phyloP scores from a whole-genome alignment of 1,139 yeast genomes.

The Schwanniomyces etchellsii region DNA sequence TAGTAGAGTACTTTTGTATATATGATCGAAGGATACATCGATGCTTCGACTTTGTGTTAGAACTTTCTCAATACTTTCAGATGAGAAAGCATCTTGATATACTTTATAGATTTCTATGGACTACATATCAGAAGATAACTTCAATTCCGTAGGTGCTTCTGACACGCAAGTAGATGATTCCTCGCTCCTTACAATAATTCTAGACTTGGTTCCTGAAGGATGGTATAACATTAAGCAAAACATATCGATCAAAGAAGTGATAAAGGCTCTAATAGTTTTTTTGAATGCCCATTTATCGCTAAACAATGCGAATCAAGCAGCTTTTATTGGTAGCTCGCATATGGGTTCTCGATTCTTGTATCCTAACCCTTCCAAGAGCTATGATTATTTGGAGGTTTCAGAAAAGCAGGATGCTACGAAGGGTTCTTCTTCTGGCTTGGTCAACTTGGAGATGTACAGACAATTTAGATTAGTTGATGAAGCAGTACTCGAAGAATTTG shows the following conservation, averaged over 20 bases:
- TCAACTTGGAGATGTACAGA: constrained; percentile 60
- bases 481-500: constrained; percentile 59
- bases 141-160: constrained; percentile 36
- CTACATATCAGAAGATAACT: constrained; percentile 66
- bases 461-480: constrained; percentile 84
- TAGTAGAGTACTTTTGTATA: constrained; percentile 9
- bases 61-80: too few relatives aligned
- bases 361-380: constrained; percentile 43
- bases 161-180: constrained; percentile 58
- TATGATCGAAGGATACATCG: too few relatives aligned
- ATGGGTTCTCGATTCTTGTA: constrained; percentile 66
- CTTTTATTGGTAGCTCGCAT: constrained; percentile 75
- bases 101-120: constrained; percentile 64
- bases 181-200: constrained; percentile 68
- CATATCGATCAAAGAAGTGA: constrained; percentile 47
- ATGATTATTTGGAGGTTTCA: constrained; percentile 12
- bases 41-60: too few relatives aligned
- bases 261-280: constrained; percentile 60
- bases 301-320: constrained; percentile 79
- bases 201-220: constrained; percentile 74
- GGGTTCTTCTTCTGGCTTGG: constrained; percentile 8
- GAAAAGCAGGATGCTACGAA: constrained; percentile 4
- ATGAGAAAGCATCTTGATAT: too few relatives aligned
- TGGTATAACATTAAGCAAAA: constrained; percentile 56
- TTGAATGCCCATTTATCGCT: constrained; percentile 84